Evolutionary conservation across 352 stramenopile species (phyloP).

Genomic region (Globisporangium ultimum): DNA sequence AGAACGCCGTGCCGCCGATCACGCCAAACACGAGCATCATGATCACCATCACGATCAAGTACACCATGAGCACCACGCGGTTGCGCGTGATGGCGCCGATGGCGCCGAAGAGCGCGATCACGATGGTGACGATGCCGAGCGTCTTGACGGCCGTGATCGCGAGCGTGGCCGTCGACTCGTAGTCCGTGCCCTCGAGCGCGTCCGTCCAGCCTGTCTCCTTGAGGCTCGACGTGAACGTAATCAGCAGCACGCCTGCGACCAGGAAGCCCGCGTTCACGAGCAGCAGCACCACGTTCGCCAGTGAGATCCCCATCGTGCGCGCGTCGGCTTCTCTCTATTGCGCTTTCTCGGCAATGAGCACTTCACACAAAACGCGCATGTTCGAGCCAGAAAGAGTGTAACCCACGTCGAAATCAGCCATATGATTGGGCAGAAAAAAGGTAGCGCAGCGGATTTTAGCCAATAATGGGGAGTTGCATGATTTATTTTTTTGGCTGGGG

Average conservation of each 20-base stretch:
- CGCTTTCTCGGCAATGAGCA: not conserved
- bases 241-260: slow-evolving; percentile 50
- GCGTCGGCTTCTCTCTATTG: not conserved
- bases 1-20: slow-evolving; percentile 60
- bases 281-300: slow-evolving; percentile 58
- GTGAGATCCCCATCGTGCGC: slow-evolving; percentile 29
- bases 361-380: too few relatives aligned
- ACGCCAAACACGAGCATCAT: slow-evolving; percentile 73
- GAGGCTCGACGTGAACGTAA: slow-evolving; percentile 57
- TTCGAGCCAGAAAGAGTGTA: too few relatives aligned
- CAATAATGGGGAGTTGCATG: too few relatives aligned
- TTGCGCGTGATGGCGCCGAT: slow-evolving; percentile 64
- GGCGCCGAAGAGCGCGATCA: slow-evolving; percentile 58
- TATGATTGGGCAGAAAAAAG: too few relatives aligned
- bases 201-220: slow-evolving; percentile 71
- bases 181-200: slow-evolving; percentile 67
- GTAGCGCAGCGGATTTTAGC: too few relatives aligned
- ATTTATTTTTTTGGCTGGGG: too few relatives aligned
- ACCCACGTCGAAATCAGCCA: not conserved
- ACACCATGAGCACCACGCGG: slow-evolving; percentile 66
- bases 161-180: slow-evolving; percentile 42
- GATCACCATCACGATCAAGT: slow-evolving; percentile 66
- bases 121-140: slow-evolving; percentile 54
- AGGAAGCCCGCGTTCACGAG: slow-evolving; percentile 78
- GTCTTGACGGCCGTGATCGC: slow-evolving; percentile 45